A percentile compares a stretch with the other conserved stretches of the same genome.
phyloP scores from a whole-genome alignment of 169 alveolate species.

The Prorocentrum cordatum region DNA sequence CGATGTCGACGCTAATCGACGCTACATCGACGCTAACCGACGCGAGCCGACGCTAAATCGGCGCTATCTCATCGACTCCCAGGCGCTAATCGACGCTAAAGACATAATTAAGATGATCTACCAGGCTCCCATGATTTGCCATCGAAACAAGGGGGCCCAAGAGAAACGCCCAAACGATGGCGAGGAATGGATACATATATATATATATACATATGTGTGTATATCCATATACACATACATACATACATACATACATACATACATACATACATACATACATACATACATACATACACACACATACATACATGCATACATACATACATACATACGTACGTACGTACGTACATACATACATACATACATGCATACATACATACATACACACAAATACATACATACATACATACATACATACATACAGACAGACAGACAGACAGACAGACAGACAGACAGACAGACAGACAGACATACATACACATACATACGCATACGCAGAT shows the following conservation, averaged over 20 bases:
- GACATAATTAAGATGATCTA: neutral
- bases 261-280: neutral
- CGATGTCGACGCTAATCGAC: neutral
- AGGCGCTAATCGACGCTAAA: no score
- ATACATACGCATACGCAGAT: neutral
- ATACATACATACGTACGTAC: neutral
- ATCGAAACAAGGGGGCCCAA: neutral
- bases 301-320: neutral
- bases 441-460: neutral
- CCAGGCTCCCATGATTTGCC: no score
- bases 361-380: neutral
- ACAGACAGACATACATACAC: neutral
- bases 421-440: no score
- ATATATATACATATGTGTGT: neutral
- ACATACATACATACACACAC: neutral
- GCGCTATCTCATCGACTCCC: no score
- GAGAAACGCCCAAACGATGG: neutral
- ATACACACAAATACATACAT: neutral
- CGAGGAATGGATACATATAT: neutral
- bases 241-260: neutral
- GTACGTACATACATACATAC: neutral
- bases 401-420: neutral
- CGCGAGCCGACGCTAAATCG: neutral
- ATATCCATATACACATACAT: neutral
- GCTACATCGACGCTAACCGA: neutral